Percentiles rank a stretch among this genome's conserved stretches.
Conservation (phyloP, 83 land plant genomes). For the Larix sibirica region DNA sequence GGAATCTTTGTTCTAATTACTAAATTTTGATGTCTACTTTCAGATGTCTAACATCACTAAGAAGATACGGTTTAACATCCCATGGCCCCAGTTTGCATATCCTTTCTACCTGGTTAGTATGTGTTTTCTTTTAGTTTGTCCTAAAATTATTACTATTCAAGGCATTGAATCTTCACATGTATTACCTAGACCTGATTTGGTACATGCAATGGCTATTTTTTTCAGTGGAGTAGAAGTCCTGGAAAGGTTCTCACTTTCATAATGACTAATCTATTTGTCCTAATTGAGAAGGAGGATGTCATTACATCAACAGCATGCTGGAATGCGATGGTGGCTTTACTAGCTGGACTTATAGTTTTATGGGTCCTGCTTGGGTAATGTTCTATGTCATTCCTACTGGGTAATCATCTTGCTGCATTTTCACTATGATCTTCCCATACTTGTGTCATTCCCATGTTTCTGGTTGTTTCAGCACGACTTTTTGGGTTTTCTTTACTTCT, state of each 20-base stretch:
- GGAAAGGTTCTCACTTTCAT: constrained; percentile 89
- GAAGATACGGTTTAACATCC: constrained; percentile 47
- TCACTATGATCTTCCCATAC: neutral
- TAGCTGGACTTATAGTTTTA: constrained; percentile 29
- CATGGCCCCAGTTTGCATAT: constrained; percentile 69
- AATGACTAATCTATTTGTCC: constrained; percentile 65
- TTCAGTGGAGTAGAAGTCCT: constrained; percentile 66
- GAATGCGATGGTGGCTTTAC: constrained; percentile 60
- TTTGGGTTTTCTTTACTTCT: neutral
- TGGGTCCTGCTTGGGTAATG: constrained; percentile 34
- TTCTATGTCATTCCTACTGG: constrained; percentile 33
- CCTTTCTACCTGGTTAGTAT: constrained; percentile 73
- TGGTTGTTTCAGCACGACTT: neutral
- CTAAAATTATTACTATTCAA: neutral
- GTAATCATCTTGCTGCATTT: constrained; percentile 21
- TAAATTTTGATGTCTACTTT: neutral
- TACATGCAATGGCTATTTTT: neutral
- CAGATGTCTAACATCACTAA: constrained; percentile 44
- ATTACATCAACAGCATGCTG: constrained; percentile 75
- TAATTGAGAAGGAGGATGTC: constrained; percentile 22
- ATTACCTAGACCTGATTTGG: neutral
- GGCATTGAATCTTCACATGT: neutral
- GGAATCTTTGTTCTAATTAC: neutral
- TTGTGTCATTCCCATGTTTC: neutral
- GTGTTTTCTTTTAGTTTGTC: neutral